Conservation (phyloP, 2,329 filamentous ascomycete genomes). For the Cercospora brassicicola region DNA sequence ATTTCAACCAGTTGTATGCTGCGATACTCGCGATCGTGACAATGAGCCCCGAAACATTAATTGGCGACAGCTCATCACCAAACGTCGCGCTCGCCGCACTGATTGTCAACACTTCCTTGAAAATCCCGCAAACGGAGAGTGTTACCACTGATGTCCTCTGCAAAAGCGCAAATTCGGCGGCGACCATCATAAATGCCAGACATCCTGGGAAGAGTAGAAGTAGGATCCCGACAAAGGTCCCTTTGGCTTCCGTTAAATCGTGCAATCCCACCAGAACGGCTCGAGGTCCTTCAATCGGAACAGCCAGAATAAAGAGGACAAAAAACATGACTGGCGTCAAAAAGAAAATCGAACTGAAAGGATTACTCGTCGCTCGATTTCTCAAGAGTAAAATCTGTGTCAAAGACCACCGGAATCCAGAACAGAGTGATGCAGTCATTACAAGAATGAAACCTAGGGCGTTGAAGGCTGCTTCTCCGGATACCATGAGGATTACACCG, state of each 20-base stretch:
- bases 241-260: conserved; percentile 66
- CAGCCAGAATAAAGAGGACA: conserved; percentile 73
- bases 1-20: conserved; percentile 93
- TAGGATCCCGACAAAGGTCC: conserved; percentile 62
- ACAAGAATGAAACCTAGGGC: conserved; percentile 84
- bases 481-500: conserved; percentile 97
- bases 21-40: conserved; percentile 81
- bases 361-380: conserved; percentile 92
- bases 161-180: conserved; percentile 90
- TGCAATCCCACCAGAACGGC: conserved; percentile 66
- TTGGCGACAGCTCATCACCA: conserved; percentile 77
- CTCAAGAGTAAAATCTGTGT: conserved; percentile 93
- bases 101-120: conserved; percentile 98
- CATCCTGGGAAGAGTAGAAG: conserved; percentile 86
- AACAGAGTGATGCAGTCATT: conserved; percentile 91
- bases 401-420: conserved; percentile 96
- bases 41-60: conserved; percentile 85
- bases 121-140: conserved; percentile 93
- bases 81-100: conserved; percentile 84
- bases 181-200: conserved; percentile 94
- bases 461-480: conserved; percentile 88
- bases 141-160: conserved; percentile 96
- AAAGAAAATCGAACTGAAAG: conserved; percentile 95
- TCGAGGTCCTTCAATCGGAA: conserved; percentile 79
- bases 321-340: conserved; percentile 96